Evolutionary conservation across 2,329 filamentous ascomycete genomes (phyloP).

Genomic region (Lasiodiplodia theobromae): DNA sequence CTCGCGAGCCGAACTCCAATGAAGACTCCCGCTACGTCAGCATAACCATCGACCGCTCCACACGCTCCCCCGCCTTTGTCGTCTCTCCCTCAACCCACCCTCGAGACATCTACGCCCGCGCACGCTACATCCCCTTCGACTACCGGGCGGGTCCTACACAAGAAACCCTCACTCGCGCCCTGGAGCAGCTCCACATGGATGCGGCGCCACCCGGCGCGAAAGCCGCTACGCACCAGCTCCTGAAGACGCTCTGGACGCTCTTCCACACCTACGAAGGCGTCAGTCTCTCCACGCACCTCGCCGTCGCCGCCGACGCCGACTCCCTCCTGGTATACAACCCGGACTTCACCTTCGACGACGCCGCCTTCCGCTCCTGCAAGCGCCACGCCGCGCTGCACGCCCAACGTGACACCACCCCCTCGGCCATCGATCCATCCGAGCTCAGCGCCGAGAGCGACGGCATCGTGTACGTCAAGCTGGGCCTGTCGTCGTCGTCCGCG

Average conservation of each 20-base stretch:
- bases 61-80: conserved; percentile 69
- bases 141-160: conserved; percentile 58
- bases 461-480: conserved; percentile 78
- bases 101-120: conserved; percentile 50
- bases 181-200: conserved; percentile 62
- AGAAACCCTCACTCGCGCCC: conserved; percentile 50
- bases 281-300: conserved; percentile 61
- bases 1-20: conserved; percentile 48
- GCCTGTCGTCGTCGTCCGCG: conserved; percentile 27
- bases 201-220: conserved; percentile 53
- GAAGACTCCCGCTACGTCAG: conserved; percentile 62
- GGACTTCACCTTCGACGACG: conserved; percentile 73
- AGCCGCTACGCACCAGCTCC: conserved; percentile 56
- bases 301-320: conserved; percentile 47
- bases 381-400: conserved; percentile 68
- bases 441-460: conserved; percentile 71
- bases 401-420: conserved; percentile 59
- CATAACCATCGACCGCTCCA: conserved; percentile 70
- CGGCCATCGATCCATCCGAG: conserved; percentile 60
- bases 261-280: conserved; percentile 72
- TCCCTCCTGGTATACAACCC: conserved; percentile 61
- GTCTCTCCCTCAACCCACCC: conserved; percentile 61
- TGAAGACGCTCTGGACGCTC: conserved; percentile 63
- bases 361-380: conserved; percentile 68
- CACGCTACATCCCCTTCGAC: conserved; percentile 67